Base-by-base conservation (phyloP, 1,284 basidiomycete species). In the Inonotus obliquus region DNA sequence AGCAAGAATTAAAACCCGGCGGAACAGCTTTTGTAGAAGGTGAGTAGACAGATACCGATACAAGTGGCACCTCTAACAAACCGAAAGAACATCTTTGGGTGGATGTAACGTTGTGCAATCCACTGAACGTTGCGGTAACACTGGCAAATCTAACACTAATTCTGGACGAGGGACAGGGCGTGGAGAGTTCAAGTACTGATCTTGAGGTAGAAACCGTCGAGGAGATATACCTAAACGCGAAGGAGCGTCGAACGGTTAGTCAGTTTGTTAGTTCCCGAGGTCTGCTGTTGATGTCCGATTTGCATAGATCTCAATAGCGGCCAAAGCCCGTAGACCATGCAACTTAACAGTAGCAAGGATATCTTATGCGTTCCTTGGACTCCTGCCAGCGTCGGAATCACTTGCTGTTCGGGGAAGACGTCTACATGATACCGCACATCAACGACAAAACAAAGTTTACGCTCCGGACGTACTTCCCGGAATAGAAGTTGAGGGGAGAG, bases 21-120 rank as follows among this genome's bases (percentile, higher is more conserved):
- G 81, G 82, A 39, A 83, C 81, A 64, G 87, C 85, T 37, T 77
- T 78, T 52, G 82, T 87, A 9, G 79, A 82, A 67, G 89, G 90
- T 91, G 66, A 19, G 7, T 52, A 38, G 44, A 10, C 10, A 23
- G 27, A 41, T 11, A 19, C 54, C 47, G 21, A 23, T 19, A 3
- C 17, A 37, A 5, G 4, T 23, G 2, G 14, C 35, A 51, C 25
- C 17, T 17, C 21, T 56, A 65, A 91, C 14, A 52, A 48, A 44
- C 21, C 58, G 38, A 55, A 65, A 92, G 91, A 92, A 72, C 74
- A 76, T 2, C 91, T 92, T 68, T 91, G 86, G 85, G 75, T 92
- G 32, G 89, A 92, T 65, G 67, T 92, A 23, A 77, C 77, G 7
- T 61, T 92, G 63, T 77, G 73, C 47, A 92, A 92, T 70, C 88